phyloP scores from a whole-genome alignment of 2,329 filamentous ascomycete genomes.

The Teratosphaeria nubilosa region DNA sequence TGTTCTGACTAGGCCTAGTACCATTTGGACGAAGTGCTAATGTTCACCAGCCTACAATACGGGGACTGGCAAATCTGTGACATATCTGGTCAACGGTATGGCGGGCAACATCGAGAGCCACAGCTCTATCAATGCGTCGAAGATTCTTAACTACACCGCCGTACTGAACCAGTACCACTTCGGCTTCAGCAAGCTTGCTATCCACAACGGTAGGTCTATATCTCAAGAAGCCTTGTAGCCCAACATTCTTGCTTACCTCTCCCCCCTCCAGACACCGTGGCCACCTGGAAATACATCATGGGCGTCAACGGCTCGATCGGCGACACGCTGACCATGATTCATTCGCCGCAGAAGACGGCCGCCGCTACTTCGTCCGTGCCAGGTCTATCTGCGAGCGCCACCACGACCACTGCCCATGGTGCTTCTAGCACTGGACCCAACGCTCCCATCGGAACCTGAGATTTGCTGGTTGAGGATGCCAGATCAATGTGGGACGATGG shows the following conservation, averaged over 20 bases:
- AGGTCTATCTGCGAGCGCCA: not conserved
- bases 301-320: slow-evolving; percentile 24
- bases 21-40: too few relatives aligned
- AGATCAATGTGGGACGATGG: not conserved
- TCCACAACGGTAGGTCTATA: slow-evolving; percentile 25
- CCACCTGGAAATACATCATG: slow-evolving; percentile 39
- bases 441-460: not conserved
- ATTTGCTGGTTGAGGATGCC: not conserved
- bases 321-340: slow-evolving; percentile 13
- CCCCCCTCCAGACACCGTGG: slow-evolving; percentile 13
- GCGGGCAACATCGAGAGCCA: slow-evolving; percentile 45
- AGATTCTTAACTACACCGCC: slow-evolving; percentile 34
- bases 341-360: not conserved
- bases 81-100: slow-evolving; percentile 44
- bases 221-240: not conserved
- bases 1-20: too few relatives aligned
- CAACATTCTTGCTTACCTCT: not conserved
- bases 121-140: slow-evolving; percentile 27
- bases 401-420: not conserved
- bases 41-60: slow-evolving; percentile 30
- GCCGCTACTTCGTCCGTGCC: not conserved
- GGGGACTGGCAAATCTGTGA: slow-evolving; percentile 40
- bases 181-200: slow-evolving; percentile 39
- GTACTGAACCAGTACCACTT: slow-evolving; percentile 38
- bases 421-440: not conserved